Evolutionary conservation across 208 protist species (phyloP).

Genomic region (Herpetomonas muscarum): DNA sequence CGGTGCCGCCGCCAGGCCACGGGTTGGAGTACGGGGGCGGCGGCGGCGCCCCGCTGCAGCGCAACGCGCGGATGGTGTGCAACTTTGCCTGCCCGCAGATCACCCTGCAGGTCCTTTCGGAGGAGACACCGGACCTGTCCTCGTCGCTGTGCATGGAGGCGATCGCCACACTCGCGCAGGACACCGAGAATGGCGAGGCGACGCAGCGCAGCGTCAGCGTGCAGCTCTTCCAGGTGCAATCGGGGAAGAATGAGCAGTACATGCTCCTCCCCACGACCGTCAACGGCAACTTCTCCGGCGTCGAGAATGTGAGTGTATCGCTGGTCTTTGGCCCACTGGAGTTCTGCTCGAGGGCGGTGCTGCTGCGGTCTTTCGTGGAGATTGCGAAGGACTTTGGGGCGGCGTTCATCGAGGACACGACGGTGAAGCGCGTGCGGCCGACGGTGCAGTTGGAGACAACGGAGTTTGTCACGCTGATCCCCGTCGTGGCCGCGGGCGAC

Average conservation of each 20-base stretch:
- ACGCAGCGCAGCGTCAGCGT: conserved; percentile 33
- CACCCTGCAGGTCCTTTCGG: conserved; percentile 48
- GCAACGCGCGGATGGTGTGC: conserved; percentile 26
- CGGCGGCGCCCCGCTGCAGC: conserved; percentile 15
- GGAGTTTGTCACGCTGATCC: conserved; percentile 33
- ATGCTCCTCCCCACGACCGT: conserved; percentile 60
- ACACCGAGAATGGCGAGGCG: conserved; percentile 40
- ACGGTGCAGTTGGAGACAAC: conserved; percentile 55
- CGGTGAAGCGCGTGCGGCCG: conserved; percentile 36
- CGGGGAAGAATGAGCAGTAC: conserved; percentile 54
- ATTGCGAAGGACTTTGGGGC: conserved; percentile 62
- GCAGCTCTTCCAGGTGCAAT: conserved; percentile 46
- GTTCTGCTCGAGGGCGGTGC: conserved; percentile 48
- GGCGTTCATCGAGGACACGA: conserved; percentile 51
- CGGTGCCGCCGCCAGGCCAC: neutral
- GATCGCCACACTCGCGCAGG: conserved; percentile 30
- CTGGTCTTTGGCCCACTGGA: conserved; percentile 46
- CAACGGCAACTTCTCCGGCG: conserved; percentile 45
- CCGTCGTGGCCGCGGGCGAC: conserved; percentile 35
- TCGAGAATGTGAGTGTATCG: conserved; percentile 53
- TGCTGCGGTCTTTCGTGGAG: conserved; percentile 67
- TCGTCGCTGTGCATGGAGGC: conserved; percentile 44
- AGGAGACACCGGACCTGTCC: conserved; percentile 61
- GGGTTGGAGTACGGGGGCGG: neutral
- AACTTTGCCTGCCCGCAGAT: conserved; percentile 38